Conservation (phyloP, 192 early-diverging fungal genomes). For the Backusella luteola region DNA sequence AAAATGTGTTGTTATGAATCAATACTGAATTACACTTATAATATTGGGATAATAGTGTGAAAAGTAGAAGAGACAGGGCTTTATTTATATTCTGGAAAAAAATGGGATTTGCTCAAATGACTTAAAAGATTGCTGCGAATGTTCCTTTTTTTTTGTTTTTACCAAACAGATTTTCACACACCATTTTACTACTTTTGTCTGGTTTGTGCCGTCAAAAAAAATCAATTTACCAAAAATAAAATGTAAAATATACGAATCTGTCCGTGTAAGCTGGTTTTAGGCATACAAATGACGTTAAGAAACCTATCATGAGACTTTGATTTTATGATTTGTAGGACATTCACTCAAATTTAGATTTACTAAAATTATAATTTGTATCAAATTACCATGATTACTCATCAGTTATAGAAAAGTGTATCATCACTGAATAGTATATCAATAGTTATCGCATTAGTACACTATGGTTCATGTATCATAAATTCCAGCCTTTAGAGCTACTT, state of each 20-base stretch:
- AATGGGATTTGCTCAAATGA: background rate
- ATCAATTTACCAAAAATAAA: background rate
- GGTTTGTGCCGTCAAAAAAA: background rate
- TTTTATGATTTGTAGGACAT: too few species aligned
- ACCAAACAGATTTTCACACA: background rate
- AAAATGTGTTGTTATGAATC: background rate
- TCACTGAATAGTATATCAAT: too few species aligned
- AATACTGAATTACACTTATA: background rate
- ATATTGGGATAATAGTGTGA: background rate
- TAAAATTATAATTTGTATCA: too few species aligned
- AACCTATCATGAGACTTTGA: background rate
- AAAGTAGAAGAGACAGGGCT: background rate
- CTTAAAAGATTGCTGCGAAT: background rate
- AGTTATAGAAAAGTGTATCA: too few species aligned
- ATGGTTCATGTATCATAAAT: too few species aligned
- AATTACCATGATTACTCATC: too few species aligned
- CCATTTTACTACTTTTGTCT: background rate
- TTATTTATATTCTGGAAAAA: background rate
- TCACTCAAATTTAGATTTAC: too few species aligned
- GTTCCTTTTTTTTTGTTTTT: background rate
- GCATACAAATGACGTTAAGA: background rate
- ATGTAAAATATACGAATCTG: background rate
- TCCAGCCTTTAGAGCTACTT: too few species aligned
- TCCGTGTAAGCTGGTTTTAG: background rate
- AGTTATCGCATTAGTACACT: too few species aligned